Base-by-base conservation (phyloP, 306 rosid species). In the Gastrolobium bilobum region DNA sequence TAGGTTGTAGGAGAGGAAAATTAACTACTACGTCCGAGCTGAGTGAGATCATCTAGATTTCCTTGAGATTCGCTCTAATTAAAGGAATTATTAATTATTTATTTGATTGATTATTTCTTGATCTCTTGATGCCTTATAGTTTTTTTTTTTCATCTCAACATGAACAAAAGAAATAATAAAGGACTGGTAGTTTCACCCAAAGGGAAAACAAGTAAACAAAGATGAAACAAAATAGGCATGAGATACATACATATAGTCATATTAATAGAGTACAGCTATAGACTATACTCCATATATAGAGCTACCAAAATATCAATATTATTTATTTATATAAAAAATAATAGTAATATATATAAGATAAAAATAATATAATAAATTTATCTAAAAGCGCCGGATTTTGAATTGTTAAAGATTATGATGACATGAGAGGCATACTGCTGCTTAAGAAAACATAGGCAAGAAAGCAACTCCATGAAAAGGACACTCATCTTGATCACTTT, bases 401-500 rank as follows among this genome's bases (percentile, higher is more conserved):
- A 68, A 30, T 51, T 64, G 73, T 10, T 51, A 35, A 46, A 61
- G 72, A 58, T 39, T 15, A 75, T 63, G 13, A 76, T 37, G 80
- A 63, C 53, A 63, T 30, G 34, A 60, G 26, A 75, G 77, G 42
- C 15, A 66, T 52, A 40, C 34, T 30, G 57, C n/a, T 77, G 57
- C 26, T 54, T 1, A 40, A 40, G 57, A 77, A 42, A 65, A 77
- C 66, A 53, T 4, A 13, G 74, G 53, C 81, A 48, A 66, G 84
- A 81, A 81, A 66, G 80, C 71, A 74, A 74, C 84, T 54, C 58
- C 35, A 31, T 10, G 85, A 68, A 75, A 81, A 68, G 65, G 72
- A 75, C 48, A 50, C 75, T 68, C 40, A 58, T 60, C 50, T 50
- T 81, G 4, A 76, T 76, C 67, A 62, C 64, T 81, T 75, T 59